A percentile compares a stretch with the other conserved stretches of the same genome.
Conservation (phyloP, 1,139 yeast genomes). For the Lodderomyces theae region DNA sequence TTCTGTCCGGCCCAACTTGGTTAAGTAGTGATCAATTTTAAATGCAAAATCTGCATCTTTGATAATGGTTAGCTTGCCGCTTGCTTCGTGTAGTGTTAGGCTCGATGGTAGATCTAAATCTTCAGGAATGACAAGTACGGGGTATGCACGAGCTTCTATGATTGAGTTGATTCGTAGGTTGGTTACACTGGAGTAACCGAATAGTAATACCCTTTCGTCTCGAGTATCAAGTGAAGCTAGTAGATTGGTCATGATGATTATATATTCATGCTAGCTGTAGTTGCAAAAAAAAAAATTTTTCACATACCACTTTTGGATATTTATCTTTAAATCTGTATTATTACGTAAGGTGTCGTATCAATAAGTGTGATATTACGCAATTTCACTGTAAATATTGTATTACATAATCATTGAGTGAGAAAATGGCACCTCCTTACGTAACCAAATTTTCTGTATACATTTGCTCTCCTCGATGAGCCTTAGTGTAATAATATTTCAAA, state of each 20-base stretch:
- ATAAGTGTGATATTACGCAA: constrained; percentile 11
- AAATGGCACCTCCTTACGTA: not conserved
- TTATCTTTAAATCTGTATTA: too few species aligned
- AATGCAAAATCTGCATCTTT: constrained; percentile 2
- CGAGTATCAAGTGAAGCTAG: constrained; percentile 50
- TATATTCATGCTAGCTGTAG: not conserved
- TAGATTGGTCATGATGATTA: constrained; percentile 28
- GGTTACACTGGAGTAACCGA: constrained; percentile 55
- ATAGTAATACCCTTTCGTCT: constrained; percentile 58
- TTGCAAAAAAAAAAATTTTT: constrained; percentile 6
- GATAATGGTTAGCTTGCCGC: constrained; percentile 24
- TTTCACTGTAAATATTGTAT: not conserved
- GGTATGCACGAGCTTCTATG: constrained; percentile 55
- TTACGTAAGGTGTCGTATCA: not conserved
- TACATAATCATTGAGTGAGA: not conserved
- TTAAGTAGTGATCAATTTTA: constrained; percentile 6
- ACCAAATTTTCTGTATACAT: constrained; percentile 2
- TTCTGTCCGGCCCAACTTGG: constrained; percentile 55
- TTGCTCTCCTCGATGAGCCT: not conserved
- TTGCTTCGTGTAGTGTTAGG: constrained; percentile 20
- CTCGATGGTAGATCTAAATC: constrained; percentile 21
- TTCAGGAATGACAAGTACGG: constrained; percentile 43
- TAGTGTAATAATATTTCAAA: not conserved
- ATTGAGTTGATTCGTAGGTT: constrained; percentile 50
- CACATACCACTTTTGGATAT: too few species aligned